A percentile compares a stretch with the other conserved stretches of the same genome.
Evolutionary conservation across 202 grass and related monocot species (phyloP).

Genomic region (Hordeum pubiflorum): DNA sequence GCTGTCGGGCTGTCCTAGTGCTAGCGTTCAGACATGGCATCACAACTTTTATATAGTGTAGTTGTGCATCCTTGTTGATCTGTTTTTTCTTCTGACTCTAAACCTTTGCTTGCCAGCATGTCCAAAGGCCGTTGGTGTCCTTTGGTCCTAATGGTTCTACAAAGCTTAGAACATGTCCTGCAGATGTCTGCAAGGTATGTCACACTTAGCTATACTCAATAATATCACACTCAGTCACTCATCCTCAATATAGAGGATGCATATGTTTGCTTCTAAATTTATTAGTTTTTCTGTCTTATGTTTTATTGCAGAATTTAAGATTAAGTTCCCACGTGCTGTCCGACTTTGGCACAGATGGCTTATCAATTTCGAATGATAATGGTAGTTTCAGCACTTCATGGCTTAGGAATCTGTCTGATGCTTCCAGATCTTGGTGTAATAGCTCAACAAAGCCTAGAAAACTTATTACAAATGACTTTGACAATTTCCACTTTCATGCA

Average conservation of each 20-base stretch:
- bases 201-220: neutral
- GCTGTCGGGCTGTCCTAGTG: neutral
- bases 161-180: slow-evolving; percentile 85
- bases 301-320: slow-evolving; percentile 61
- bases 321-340: slow-evolving; percentile 67
- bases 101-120: slow-evolving; percentile 60
- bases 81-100: slow-evolving; percentile 16
- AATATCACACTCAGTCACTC: neutral
- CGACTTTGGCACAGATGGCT: slow-evolving; percentile 71
- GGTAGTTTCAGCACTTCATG: slow-evolving; percentile 94
- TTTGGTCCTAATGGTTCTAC: slow-evolving; percentile 88
- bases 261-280: slow-evolving; percentile 14
- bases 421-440: slow-evolving; percentile 32
- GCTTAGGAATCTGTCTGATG: slow-evolving; percentile 61
- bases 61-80: neutral
- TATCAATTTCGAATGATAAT: slow-evolving; percentile 71
- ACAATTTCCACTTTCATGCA: slow-evolving; percentile 68
- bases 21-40: neutral
- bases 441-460: slow-evolving; percentile 32
- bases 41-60: neutral
- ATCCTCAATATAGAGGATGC: neutral
- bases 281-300: slow-evolving; percentile 17
- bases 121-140: slow-evolving; percentile 72
- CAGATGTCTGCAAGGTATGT: slow-evolving; percentile 84
- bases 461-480: slow-evolving; percentile 63